Conservation (phyloP, 2,329 filamentous ascomycete species). For the Verticillium tricorpus region DNA sequence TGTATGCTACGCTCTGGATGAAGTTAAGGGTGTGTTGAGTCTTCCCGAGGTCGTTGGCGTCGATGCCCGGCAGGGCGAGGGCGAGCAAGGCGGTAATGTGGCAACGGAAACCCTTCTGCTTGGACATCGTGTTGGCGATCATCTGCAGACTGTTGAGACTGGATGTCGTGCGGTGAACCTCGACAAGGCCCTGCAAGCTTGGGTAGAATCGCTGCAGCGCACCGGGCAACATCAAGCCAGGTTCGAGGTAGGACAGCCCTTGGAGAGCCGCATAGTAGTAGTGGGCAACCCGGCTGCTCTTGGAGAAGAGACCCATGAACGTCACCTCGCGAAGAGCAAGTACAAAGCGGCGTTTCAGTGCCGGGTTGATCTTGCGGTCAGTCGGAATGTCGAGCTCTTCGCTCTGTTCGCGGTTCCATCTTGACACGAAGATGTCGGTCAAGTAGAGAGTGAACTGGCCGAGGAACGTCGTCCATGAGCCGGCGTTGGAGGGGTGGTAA, state of each 20-base stretch:
- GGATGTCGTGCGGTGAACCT: conserved; percentile 93
- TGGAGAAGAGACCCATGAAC: conserved; percentile 97
- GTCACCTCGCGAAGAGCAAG: conserved; percentile 84
- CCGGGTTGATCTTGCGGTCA: conserved; percentile 72
- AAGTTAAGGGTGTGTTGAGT: conserved; percentile 92
- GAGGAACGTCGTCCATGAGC: conserved; percentile 83
- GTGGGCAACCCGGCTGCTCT: conserved; percentile 86
- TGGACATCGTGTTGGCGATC: conserved; percentile 84
- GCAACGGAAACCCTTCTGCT: conserved; percentile 92
- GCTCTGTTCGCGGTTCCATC: conserved; percentile 93
- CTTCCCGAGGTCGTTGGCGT: conserved; percentile 96
- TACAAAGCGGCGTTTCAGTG: conserved; percentile 86
- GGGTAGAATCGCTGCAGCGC: conserved; percentile 95
- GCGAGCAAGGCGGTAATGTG: conserved; percentile 94
- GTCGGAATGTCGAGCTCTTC: conserved; percentile 84
- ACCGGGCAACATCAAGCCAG: conserved; percentile 84
- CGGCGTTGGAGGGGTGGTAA: conserved; percentile 96
- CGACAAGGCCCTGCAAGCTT: conserved; percentile 91
- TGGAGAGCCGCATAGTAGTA: conserved; percentile 90
- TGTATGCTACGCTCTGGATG: conserved; percentile 93
- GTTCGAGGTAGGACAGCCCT: conserved; percentile 84
- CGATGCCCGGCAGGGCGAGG: conserved; percentile 87
- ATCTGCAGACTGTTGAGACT: conserved; percentile 89
- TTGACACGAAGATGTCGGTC: conserved; percentile 92
- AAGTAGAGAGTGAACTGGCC: conserved; percentile 90